These are phyloP conservation scores for Diospyros kaki DNA, from an alignment of 148 eudicot genomes.

Conservation along the genomic window DNA sequence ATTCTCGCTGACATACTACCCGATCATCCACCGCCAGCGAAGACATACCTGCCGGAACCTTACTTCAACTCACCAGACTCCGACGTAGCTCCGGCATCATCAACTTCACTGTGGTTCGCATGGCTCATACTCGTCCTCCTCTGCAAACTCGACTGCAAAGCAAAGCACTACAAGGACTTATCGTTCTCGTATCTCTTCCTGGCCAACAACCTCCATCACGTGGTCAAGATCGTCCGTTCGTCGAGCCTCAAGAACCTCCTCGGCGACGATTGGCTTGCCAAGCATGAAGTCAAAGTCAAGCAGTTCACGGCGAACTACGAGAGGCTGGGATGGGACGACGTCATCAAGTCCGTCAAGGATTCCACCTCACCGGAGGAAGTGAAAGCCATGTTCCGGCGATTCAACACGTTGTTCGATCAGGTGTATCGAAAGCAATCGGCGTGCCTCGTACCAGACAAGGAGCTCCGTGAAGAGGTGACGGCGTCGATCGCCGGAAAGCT, in stretches of 20 bases:
- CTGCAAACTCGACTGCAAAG: slow-evolving; percentile 59
- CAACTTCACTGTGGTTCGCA: slow-evolving; percentile 37
- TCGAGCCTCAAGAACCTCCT: slow-evolving; percentile 47
- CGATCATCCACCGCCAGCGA: slow-evolving; percentile 27
- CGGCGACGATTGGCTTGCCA: slow-evolving; percentile 68
- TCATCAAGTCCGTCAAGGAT: slow-evolving; percentile 37
- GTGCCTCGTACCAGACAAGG: slow-evolving; percentile 54
- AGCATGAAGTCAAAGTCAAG: slow-evolving; percentile 42
- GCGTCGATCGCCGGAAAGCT: slow-evolving; percentile 40
- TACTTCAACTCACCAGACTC: slow-evolving; percentile 34
- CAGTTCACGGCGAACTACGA: slow-evolving; percentile 64
- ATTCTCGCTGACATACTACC: slow-evolving; percentile 45
- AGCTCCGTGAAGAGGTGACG: slow-evolving; percentile 63
- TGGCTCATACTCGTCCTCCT: slow-evolving; percentile 65
- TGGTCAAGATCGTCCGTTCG: slow-evolving; percentile 40
- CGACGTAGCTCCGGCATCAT: slow-evolving; percentile 26
- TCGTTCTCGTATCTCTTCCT: slow-evolving; percentile 64
- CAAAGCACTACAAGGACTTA: slow-evolving; percentile 59
- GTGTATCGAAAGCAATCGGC: slow-evolving; percentile 51
- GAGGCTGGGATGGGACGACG: slow-evolving; percentile 62
- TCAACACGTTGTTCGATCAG: slow-evolving; percentile 50
- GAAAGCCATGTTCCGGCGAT: slow-evolving; percentile 46
- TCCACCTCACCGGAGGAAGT: slow-evolving; percentile 34
- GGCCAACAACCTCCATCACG: slow-evolving; percentile 66
- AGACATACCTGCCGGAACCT: slow-evolving; percentile 38